These are phyloP conservation scores for Ophiognomonia clavigignenti-juglandacearum DNA, from an alignment of 2,329 filamentous ascomycete species.

Conservation along the genomic window DNA sequence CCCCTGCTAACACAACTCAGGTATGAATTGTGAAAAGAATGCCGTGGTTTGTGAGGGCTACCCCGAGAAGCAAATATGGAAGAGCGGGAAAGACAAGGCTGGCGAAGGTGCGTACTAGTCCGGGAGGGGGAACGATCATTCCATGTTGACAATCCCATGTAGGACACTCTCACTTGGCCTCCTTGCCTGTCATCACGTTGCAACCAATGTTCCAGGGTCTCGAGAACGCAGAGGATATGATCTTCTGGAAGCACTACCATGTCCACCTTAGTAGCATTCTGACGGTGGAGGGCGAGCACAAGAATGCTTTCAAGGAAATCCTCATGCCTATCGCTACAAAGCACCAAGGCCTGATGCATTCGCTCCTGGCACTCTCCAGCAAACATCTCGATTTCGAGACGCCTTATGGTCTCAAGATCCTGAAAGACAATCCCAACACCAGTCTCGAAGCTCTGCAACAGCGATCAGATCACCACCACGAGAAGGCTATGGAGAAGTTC, in stretches of 20 bases:
- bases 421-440: slow-evolving; percentile 44
- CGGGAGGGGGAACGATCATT: neutral
- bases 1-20: slow-evolving; percentile 33
- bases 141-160: neutral
- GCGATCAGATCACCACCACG: slow-evolving; percentile 52
- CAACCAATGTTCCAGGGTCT: slow-evolving; percentile 73
- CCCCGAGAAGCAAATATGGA: slow-evolving; percentile 81
- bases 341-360: slow-evolving; percentile 84
- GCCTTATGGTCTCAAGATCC: slow-evolving; percentile 49
- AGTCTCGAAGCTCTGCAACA: slow-evolving; percentile 40
- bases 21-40: slow-evolving; percentile 89
- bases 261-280: slow-evolving; percentile 74
- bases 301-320: slow-evolving; percentile 82
- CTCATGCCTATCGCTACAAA: slow-evolving; percentile 76
- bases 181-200: slow-evolving; percentile 50
- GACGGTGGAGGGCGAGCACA: slow-evolving; percentile 74
- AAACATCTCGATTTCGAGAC: slow-evolving; percentile 65
- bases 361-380: slow-evolving; percentile 76
- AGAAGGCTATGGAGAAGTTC: slow-evolving; percentile 48
- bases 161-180: slow-evolving; percentile 31
- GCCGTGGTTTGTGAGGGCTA: slow-evolving; percentile 89
- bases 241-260: slow-evolving; percentile 81
- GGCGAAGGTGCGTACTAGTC: slow-evolving; percentile 54
- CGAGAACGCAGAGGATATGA: slow-evolving; percentile 72
- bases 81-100: slow-evolving; percentile 72